A percentile compares a stretch with the other conserved stretches of the same genome.
These are phyloP conservation scores for Tulasnella sp. DNA, from an alignment of 768 basidiomycete species.

Conservation along the genomic window DNA sequence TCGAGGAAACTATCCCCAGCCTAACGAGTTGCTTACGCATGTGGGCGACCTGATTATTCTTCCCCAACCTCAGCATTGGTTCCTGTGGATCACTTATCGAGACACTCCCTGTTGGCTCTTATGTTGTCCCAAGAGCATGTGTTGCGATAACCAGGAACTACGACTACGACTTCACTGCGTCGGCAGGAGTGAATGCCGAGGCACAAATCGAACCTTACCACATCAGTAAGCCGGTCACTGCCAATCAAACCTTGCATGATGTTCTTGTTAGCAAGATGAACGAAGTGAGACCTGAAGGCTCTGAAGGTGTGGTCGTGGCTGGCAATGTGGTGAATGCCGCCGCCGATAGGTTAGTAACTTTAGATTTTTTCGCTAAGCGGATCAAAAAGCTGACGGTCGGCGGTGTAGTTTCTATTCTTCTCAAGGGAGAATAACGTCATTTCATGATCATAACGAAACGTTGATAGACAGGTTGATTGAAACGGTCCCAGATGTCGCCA, in stretches of 20 bases:
- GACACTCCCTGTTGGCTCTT: conserved; percentile 50
- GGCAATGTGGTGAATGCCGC: conserved; percentile 51
- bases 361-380: not conserved
- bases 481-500: conserved; percentile 41
- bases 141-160: conserved; percentile 61
- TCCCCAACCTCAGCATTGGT: conserved; percentile 41
- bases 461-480: conserved; percentile 45
- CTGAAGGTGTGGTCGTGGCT: conserved; percentile 32
- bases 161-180: conserved; percentile 54
- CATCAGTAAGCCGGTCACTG: conserved; percentile 47
- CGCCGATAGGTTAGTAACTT: conserved; percentile 55
- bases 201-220: conserved; percentile 42
- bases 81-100: conserved; percentile 63
- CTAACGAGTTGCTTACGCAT: not conserved
- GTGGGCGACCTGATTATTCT: not conserved
- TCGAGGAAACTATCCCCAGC: too few species aligned
- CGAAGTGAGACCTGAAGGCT: conserved; percentile 23
- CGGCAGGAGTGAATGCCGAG: conserved; percentile 17
- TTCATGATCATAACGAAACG: conserved; percentile 55
- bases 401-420: conserved; percentile 65
- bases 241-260: not conserved
- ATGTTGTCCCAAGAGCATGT: conserved; percentile 57
- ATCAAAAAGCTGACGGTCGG: not conserved
- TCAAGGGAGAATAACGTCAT: conserved; percentile 71
- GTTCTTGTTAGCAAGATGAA: not conserved